Evolutionary conservation across 2,329 filamentous ascomycete genomes (phyloP).

Genomic region (Cladosporium phlei): DNA sequence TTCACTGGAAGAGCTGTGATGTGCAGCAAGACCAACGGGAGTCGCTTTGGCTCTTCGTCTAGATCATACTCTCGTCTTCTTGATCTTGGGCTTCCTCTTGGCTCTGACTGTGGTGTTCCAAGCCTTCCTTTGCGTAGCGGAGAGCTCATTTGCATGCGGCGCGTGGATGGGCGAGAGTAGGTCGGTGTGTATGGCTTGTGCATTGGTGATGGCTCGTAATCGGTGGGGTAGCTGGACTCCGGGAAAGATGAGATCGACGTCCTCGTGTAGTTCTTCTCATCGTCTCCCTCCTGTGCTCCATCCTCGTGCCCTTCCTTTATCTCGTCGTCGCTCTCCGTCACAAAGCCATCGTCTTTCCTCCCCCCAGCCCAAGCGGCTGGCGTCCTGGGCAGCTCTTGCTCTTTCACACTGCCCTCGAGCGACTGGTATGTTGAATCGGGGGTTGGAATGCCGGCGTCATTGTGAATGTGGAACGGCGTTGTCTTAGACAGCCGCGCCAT

Average conservation of each 20-base stretch:
- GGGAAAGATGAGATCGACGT: slow-evolving; percentile 31
- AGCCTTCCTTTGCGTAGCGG: slow-evolving; percentile 54
- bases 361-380: neutral
- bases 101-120: slow-evolving; percentile 21
- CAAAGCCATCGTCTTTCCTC: slow-evolving; percentile 12
- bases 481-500: slow-evolving; percentile 14
- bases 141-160: slow-evolving; percentile 67
- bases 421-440: neutral
- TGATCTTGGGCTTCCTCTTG: slow-evolving; percentile 53
- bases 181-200: slow-evolving; percentile 50
- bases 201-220: slow-evolving; percentile 20
- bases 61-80: slow-evolving; percentile 32
- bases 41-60: slow-evolving; percentile 19
- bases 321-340: slow-evolving; percentile 14
- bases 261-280: slow-evolving; percentile 19
- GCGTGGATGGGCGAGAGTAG: slow-evolving; percentile 59
- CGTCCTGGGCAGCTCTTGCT: neutral
- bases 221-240: slow-evolving; percentile 27
- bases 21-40: slow-evolving; percentile 72
- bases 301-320: slow-evolving; percentile 2
- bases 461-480: slow-evolving; percentile 11
- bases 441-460: neutral
- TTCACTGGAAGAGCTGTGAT: slow-evolving; percentile 69
- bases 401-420: neutral
- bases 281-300: slow-evolving; percentile 9